Evolutionary conservation across 495 filamentous ascomycete genomes (phyloP).

Genomic region (Neurospora sp.): DNA sequence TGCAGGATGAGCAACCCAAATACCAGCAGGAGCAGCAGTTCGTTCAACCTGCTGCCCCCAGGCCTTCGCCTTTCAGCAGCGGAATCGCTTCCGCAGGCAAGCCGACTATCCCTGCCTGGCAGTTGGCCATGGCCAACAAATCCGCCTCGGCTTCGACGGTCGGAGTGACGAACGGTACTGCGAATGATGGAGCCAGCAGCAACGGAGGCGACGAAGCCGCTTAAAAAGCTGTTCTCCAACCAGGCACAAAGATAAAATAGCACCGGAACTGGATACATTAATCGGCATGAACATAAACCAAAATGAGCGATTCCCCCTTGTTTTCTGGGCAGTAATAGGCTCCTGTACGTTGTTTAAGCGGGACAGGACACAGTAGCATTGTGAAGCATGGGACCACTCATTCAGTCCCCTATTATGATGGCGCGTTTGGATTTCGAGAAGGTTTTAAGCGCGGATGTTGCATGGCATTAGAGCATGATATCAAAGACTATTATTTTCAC

Average conservation of each 20-base stretch:
- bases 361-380: not conserved
- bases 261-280: not conserved
- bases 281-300: not conserved
- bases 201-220: constrained; percentile 12
- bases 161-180: constrained; percentile 15
- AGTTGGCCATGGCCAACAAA: constrained; percentile 62
- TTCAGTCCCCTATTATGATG: not conserved
- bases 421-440: not conserved
- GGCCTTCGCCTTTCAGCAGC: constrained; percentile 26
- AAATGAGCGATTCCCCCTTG: not conserved
- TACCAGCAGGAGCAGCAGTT: constrained; percentile 22
- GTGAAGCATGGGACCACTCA: not conserved
- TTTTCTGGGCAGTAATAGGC: not conserved
- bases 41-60: constrained; percentile 12
- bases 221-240: not conserved
- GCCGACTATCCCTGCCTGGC: constrained; percentile 85
- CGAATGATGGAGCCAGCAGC: constrained; percentile 11
- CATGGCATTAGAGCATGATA: not conserved
- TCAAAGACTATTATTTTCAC: not conserved
- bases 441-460: not conserved
- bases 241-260: not conserved
- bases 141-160: constrained; percentile 18
- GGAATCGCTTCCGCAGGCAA: constrained; percentile 27
- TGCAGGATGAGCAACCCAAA: constrained; percentile 28
- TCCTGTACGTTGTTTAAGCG: not conserved